Evolutionary conservation across 1,139 yeast genomes (phyloP).

Genomic region (Saccharomyces hybrid): DNA sequence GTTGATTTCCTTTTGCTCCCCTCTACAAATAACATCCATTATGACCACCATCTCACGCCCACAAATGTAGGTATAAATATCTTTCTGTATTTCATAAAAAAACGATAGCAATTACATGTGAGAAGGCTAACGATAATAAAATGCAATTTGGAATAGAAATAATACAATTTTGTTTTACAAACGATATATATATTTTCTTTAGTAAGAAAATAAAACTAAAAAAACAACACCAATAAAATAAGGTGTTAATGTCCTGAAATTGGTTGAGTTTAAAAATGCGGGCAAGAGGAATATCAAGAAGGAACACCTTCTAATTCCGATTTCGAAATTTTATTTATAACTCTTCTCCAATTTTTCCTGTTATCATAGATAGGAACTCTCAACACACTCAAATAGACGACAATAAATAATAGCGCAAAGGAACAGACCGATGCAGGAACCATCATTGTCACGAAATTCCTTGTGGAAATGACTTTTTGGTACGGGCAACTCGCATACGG

Average conservation of each 20-base stretch:
- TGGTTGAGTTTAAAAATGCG: not conserved
- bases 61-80: not conserved
- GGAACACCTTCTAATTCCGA: constrained; percentile 58
- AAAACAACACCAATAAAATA: not conserved
- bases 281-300: constrained; percentile 31
- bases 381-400: constrained; percentile 35
- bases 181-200: not conserved
- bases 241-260: not conserved
- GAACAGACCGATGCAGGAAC: constrained; percentile 61
- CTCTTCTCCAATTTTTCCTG: constrained; percentile 48
- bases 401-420: constrained; percentile 39
- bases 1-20: not conserved
- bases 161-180: not conserved
- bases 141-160: not conserved
- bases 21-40: not conserved
- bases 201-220: not conserved
- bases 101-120: no score
- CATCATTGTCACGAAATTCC: constrained; percentile 55
- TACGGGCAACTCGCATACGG: constrained; percentile 76
- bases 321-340: constrained; percentile 39
- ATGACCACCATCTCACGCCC: not conserved
- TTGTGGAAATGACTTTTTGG: constrained; percentile 44
- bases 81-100: not conserved
- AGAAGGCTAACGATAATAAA: not conserved
- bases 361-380: constrained; percentile 48